Evolutionary conservation across 257 asterid species (phyloP), one percentile per base, ranked within the genome.

Genomic region (Nemophila menziesii): DNA sequence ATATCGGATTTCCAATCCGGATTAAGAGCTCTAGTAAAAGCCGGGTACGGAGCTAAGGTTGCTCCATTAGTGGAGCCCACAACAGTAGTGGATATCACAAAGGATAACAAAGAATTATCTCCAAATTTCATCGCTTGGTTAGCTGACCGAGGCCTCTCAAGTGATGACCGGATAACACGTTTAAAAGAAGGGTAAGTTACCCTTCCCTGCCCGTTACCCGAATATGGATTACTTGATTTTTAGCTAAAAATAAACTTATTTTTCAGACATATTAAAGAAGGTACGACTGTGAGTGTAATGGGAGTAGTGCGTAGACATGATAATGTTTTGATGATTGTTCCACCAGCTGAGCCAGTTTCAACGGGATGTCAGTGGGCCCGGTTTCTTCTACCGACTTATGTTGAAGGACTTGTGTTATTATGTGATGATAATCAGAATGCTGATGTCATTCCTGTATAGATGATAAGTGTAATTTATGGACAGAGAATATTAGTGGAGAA

Each of bases 1-100:
- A 76, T 82, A 75, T 82, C 94, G 56, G 92, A 82, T 75, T 76
- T 71, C 39, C 94, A 79, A 67, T 59, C 92, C 22, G 94, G 94
- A 49, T 68, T 82, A 62, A 66, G 94, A 69, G 94, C 94, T 19
- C 71, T 79, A 46, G 94, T 82, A 7, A 82, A 82, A 67, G 87
- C 94, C 20, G 94, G 94, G 44, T 66, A 78, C 45, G 92, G 94
- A 10, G 82, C 87, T 14, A 82, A 76, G 67, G 85, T 82, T 55
- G 75, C 94, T 0, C 80, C 92, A 3, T 72, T 79, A 51, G 92
- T 82, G 21, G 61, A 75, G 51, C 62, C 87, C 42, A 47, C 63
- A 17, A 78, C 75, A 15, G 87, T 79, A 1, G 71, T 79, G 40
- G 86, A 82, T 59, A 67, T 73, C 47, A 66, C 74, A 34, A 65